Conservation (phyloP, 257 asterid species). For the Solanum bulbocastanum region DNA sequence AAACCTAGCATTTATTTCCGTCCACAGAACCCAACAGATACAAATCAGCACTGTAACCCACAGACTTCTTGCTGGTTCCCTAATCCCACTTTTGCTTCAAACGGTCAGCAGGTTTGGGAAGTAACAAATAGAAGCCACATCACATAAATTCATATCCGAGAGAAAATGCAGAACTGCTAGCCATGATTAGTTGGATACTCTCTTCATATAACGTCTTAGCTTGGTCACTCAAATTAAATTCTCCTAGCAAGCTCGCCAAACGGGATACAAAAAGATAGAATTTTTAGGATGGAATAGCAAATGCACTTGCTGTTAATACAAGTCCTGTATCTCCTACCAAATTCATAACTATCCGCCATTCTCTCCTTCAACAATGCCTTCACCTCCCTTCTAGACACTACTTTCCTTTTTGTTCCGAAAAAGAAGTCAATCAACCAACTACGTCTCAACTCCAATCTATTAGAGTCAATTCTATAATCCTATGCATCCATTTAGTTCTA, state of each 20-base stretch:
- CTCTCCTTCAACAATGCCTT: no score
- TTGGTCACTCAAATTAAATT: background rate
- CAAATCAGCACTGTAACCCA: background rate
- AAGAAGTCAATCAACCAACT: background rate
- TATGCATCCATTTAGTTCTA: background rate
- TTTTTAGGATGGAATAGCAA: background rate
- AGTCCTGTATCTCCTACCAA: background rate
- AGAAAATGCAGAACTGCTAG: background rate
- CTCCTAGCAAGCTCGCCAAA: background rate
- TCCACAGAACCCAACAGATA: background rate
- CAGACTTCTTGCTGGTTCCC: background rate
- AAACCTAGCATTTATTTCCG: background rate
- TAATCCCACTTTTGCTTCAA: background rate
- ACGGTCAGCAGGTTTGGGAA: background rate
- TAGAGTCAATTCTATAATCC: background rate
- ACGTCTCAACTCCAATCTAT: background rate
- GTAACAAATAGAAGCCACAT: background rate
- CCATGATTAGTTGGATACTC: background rate
- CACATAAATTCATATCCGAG: background rate
- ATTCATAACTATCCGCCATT: no score
- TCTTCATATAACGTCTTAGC: background rate
- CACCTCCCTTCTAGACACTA: no score
- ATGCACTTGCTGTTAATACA: background rate
- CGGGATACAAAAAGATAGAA: background rate
- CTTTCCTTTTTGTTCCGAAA: background rate